Evolutionary conservation across 2,329 filamentous ascomycete species (phyloP).

Genomic region (Apiospora koreana): DNA sequence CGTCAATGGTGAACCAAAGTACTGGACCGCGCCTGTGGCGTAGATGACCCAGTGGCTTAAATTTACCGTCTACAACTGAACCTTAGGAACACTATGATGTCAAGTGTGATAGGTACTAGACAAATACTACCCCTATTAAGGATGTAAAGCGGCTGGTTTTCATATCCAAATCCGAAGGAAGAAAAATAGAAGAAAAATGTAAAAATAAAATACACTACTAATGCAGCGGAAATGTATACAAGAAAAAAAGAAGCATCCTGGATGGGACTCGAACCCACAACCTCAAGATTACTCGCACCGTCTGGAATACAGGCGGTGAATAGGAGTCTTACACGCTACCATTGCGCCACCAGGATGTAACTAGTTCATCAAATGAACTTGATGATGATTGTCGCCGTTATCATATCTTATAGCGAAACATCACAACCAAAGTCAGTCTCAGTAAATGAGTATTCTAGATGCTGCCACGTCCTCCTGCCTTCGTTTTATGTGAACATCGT

Average conservation of each 20-base stretch:
- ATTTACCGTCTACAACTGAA: neutral
- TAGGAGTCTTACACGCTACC: constrained; percentile 36
- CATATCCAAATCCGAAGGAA: too few relatives aligned
- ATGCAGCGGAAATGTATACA: neutral
- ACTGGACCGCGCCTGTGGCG: too few relatives aligned
- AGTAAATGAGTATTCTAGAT: too few relatives aligned
- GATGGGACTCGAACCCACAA: constrained; percentile 39
- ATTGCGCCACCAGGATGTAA: constrained; percentile 24
- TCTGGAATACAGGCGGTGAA: too few relatives aligned
- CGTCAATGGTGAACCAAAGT: neutral
- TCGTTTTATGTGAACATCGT: neutral
- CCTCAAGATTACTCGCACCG: constrained; percentile 32
- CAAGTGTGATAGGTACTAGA: too few relatives aligned
- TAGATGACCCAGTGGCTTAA: neutral
- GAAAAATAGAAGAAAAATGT: neutral
- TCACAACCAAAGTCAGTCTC: too few relatives aligned
- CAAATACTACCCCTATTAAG: neutral
- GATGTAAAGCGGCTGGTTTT: too few relatives aligned
- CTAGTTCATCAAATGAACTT: too few relatives aligned
- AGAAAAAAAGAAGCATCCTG: constrained; percentile 16
- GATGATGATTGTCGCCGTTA: neutral
- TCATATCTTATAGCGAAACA: neutral
- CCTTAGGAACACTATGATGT: neutral
- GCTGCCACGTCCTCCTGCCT: too few relatives aligned
- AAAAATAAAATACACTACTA: neutral